phyloP scores from a whole-genome alignment of 768 basidiomycete species.

The Calocybe gangraenosa region DNA sequence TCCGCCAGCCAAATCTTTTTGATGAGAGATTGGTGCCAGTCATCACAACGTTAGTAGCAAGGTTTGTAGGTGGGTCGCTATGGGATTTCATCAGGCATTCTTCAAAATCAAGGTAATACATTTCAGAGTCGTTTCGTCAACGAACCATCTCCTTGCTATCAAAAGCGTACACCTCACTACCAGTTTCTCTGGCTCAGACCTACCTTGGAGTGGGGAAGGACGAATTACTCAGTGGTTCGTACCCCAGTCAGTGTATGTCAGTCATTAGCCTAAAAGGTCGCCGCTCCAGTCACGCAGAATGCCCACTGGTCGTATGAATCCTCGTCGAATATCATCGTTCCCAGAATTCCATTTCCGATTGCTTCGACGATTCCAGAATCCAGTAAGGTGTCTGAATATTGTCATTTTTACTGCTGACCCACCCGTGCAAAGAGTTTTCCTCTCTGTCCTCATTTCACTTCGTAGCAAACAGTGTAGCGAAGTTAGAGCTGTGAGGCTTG shows the following conservation, averaged over 20 bases:
- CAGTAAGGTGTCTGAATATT: conserved; percentile 6
- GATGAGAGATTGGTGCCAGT: conserved; percentile 43
- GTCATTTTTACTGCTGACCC: conserved; percentile 1
- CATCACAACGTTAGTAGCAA: conserved; percentile 37
- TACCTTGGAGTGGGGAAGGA: conserved; percentile 51
- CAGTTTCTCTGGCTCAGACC: conserved; percentile 44
- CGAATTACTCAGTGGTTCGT: conserved; percentile 34
- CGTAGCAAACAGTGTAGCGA: conserved; percentile 52
- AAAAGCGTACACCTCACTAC: conserved; percentile 62
- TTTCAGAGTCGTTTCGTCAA: conserved; percentile 52
- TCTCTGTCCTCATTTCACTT: conserved; percentile 44
- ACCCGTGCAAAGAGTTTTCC: conserved; percentile 31
- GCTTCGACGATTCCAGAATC: conserved; percentile 3
- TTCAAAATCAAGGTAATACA: conserved; percentile 3
- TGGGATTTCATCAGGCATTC: background rate
- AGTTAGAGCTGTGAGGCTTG: conserved; percentile 32
- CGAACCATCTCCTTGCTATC: conserved; percentile 54
- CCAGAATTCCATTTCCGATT: conserved; percentile 17
- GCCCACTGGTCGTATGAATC: conserved; percentile 51
- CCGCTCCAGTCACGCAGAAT: conserved; percentile 33
- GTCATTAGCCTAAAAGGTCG: background rate
- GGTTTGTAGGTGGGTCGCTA: conserved; percentile 48
- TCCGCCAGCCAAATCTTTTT: conserved; percentile 39
- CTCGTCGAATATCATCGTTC: conserved; percentile 40
- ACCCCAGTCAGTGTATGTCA: background rate